phyloP scores from a whole-genome alignment of 306 rosid genomes.

The Castanea mollissima region DNA sequence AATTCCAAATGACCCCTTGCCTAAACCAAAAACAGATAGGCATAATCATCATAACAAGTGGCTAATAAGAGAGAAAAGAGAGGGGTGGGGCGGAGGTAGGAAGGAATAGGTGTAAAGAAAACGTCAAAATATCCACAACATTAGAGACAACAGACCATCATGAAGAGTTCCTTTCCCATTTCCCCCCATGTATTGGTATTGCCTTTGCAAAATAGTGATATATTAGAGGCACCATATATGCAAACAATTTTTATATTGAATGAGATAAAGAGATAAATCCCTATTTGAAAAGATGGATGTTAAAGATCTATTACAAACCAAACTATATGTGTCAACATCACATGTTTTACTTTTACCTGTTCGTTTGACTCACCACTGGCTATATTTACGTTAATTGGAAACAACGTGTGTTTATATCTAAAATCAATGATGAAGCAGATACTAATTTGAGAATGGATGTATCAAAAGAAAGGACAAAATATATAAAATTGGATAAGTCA shows the following conservation, averaged over 20 bases:
- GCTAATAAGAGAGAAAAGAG: neutral
- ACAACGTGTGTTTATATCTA: neutral
- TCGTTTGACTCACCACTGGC: neutral
- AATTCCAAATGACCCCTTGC: conserved; percentile 71
- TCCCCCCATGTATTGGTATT: neutral
- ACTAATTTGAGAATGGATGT: neutral
- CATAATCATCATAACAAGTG: neutral
- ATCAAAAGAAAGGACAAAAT: neutral
- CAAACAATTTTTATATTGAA: neutral
- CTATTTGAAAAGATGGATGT: neutral
- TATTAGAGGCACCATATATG: neutral
- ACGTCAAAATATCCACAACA: neutral
- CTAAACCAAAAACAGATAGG: conserved; percentile 38
- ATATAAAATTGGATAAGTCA: neutral
- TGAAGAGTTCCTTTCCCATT: neutral
- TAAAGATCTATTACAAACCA: neutral
- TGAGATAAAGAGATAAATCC: neutral
- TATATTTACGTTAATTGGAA: neutral
- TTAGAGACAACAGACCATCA: neutral
- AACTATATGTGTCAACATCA: neutral
- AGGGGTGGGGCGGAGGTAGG: no score
- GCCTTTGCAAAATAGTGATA: neutral
- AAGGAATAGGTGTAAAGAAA: neutral
- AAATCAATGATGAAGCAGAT: neutral
- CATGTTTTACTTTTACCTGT: neutral